These are phyloP conservation scores for Yamadazyma olivae DNA, from an alignment of 805 yeast genomes.

Conservation along the genomic window DNA sequence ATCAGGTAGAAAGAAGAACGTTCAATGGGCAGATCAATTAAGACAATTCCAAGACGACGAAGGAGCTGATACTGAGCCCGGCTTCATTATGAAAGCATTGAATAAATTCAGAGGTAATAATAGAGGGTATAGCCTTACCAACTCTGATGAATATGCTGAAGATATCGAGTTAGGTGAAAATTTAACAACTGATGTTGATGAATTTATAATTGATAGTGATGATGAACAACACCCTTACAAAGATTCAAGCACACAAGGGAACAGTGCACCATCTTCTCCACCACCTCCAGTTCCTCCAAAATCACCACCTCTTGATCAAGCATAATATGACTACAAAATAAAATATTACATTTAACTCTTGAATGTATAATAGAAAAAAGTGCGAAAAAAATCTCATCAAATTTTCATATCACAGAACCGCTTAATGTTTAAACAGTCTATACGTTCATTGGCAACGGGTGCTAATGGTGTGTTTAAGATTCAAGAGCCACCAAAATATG, in stretches of 20 bases:
- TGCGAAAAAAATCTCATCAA: slow-evolving; percentile 5
- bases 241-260: background rate
- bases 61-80: slow-evolving; percentile 23
- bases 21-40: slow-evolving; percentile 47
- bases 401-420: slow-evolving; percentile 5
- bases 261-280: too few relatives aligned
- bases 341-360: too few relatives aligned
- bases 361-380: too few relatives aligned
- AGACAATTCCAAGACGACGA: slow-evolving; percentile 32
- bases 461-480: slow-evolving; percentile 20
- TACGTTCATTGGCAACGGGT: slow-evolving; percentile 29
- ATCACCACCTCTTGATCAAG: too few relatives aligned
- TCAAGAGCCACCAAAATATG: slow-evolving; percentile 60
- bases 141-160: slow-evolving; percentile 20
- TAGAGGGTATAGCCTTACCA: slow-evolving; percentile 8
- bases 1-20: slow-evolving; percentile 38
- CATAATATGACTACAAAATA: too few relatives aligned
- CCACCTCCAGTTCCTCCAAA: too few relatives aligned
- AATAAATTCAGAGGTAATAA: slow-evolving; percentile 26
- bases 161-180: slow-evolving; percentile 45
- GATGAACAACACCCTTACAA: slow-evolving; percentile 29
- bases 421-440: slow-evolving; percentile 24
- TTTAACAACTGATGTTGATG: slow-evolving; percentile 22
- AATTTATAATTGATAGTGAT: slow-evolving; percentile 49
- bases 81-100: slow-evolving; percentile 36